Evolutionary conservation across 768 basidiomycete species (phyloP).

Genomic region (Mycena albidolilacea): DNA sequence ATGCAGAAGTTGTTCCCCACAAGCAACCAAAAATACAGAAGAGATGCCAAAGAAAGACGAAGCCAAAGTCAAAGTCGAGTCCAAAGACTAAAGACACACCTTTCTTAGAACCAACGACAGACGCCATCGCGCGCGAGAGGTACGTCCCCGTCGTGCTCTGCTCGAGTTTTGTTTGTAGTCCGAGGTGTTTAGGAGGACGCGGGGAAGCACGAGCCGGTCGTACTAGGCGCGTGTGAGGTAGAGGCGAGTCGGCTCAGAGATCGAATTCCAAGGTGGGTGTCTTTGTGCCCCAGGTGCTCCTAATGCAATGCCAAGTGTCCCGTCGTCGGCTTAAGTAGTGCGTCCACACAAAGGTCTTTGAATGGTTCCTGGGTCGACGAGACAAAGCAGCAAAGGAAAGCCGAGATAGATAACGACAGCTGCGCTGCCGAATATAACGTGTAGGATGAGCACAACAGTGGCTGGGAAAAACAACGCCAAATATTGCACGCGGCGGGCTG

Average conservation of each 20-base stretch:
- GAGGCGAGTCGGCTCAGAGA: background rate
- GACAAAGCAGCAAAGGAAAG: too few relatives aligned
- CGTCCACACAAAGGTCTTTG: too few relatives aligned
- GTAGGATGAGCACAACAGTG: too few relatives aligned
- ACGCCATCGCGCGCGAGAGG: slow-evolving; percentile 4
- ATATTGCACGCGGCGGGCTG: too few relatives aligned
- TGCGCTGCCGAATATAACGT: too few relatives aligned
- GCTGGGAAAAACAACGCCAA: too few relatives aligned
- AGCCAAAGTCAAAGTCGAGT: background rate
- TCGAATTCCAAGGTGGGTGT: background rate
- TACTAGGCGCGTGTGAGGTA: background rate
- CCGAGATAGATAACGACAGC: too few relatives aligned
- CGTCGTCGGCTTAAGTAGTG: too few relatives aligned
- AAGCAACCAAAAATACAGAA: background rate
- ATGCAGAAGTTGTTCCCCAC: background rate
- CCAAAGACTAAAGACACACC: slow-evolving; percentile 4
- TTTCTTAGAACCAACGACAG: slow-evolving; percentile 2
- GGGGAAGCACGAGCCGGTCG: slow-evolving; percentile 21
- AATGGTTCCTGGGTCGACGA: too few relatives aligned
- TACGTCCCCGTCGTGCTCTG: slow-evolving; percentile 1
- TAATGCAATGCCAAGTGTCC: too few relatives aligned
- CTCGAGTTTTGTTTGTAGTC: background rate
- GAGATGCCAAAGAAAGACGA: background rate
- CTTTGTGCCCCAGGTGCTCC: background rate
- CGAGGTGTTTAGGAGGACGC: too few relatives aligned